Evolutionary conservation across 208 protist genomes (phyloP).

Genomic region (Crithidia brevicula): DNA sequence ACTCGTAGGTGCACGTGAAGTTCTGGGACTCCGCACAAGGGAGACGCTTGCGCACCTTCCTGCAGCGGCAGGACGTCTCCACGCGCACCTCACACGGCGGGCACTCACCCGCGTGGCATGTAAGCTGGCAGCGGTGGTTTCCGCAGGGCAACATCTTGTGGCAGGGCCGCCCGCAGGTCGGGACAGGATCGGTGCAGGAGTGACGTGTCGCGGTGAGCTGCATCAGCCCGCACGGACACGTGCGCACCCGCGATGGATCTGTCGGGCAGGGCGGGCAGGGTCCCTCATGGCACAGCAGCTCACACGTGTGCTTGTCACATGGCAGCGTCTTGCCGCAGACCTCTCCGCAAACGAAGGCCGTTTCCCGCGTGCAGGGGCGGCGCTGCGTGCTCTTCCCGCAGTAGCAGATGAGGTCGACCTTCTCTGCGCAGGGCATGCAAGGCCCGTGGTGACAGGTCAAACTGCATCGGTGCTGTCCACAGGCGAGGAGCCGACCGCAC

Average conservation of each 20-base stretch:
- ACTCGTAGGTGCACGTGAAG: slow-evolving; percentile 59
- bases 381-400: slow-evolving; percentile 39
- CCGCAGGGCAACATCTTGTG: slow-evolving; percentile 65
- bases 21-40: slow-evolving; percentile 44
- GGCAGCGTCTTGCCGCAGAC: slow-evolving; percentile 54
- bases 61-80: slow-evolving; percentile 55
- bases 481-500: slow-evolving; percentile 56
- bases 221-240: slow-evolving; percentile 64
- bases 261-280: slow-evolving; percentile 58
- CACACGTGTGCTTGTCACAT: slow-evolving; percentile 66
- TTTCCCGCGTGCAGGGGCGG: slow-evolving; percentile 42
- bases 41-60: slow-evolving; percentile 51
- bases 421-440: slow-evolving; percentile 46
- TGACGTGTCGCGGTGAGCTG: slow-evolving; percentile 29
- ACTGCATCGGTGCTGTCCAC: slow-evolving; percentile 56
- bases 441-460: slow-evolving; percentile 54
- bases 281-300: slow-evolving; percentile 61
- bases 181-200: slow-evolving; percentile 70
- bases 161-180: slow-evolving; percentile 62
- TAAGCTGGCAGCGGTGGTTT: slow-evolving; percentile 50
- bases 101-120: slow-evolving; percentile 63
- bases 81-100: slow-evolving; percentile 44
- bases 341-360: slow-evolving; percentile 50
- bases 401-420: slow-evolving; percentile 33
- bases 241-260: slow-evolving; percentile 52